Base-by-base conservation (phyloP, 2,329 filamentous ascomycete species). In the Graphiopsis chlorocephala region DNA sequence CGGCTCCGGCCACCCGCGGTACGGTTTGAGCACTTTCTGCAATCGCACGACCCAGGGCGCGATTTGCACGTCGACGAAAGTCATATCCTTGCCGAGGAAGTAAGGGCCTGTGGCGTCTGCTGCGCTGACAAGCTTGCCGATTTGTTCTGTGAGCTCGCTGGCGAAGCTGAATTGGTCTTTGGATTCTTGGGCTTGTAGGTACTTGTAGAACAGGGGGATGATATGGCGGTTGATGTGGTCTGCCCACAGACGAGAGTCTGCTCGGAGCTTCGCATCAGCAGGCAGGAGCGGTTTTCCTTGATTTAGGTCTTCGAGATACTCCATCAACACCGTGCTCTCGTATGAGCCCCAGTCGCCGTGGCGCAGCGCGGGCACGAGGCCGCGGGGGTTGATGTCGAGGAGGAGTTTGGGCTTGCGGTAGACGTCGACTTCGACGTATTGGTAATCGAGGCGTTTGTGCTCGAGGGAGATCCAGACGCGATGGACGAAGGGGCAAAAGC, bases 391-490 rank as follows among this genome's bases (percentile, higher is more conserved):
- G 59, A 92, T 86, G 68, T 92, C 90, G 26, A 93, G 82, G 31
- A 94, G 80, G 10, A 86, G 82, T 66, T 88, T 83, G 1, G 88
- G 90, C 67, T 90, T 90, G 70, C 88, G 86, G 74, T 91, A 93
- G 8, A 91, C 90, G 72, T 96, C 90, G 53, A 92, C 88, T 77
- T 96, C 92, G 71, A 92, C 88, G 77, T 96, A 96, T 74, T 96
- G 91, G 74, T 96, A 96, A 42, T 85, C 80, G 10, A 95, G 83
- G 20, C 86, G 84, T 75, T 95, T 95, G 71, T 88, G 82, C 76
- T 96, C 92, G 38, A 96, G 83, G 0, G 92, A 90, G 68, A 96
- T 95, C 92, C 92, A 96, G 28, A 95, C 90, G 20, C 92, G 87
- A 74, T 96, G 92, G 1, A 92, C 92, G 74, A 94, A 95, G 28